Base-by-base conservation (phyloP, 495 filamentous ascomycete species). In the Hypoxylon rickii region DNA sequence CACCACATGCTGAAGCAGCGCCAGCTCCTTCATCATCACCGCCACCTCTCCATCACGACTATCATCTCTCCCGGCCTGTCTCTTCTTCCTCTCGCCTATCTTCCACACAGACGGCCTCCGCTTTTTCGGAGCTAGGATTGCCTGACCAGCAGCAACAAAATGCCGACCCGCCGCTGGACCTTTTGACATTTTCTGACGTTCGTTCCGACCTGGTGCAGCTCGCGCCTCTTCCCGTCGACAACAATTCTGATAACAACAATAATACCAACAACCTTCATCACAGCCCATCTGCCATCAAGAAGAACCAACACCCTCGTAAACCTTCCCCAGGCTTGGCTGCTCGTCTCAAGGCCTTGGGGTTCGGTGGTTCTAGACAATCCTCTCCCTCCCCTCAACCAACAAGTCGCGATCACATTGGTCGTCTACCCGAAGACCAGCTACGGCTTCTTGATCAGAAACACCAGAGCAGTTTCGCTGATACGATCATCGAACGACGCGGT, bases 301-400 rank as follows among this genome's bases (percentile, higher is more conserved):
- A 59, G 17, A 29, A 51, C 34, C 66, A 64, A 51, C 68, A 72
- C 51, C 67, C 73, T 33, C 77, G 83, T 52, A 83, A 83, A 64
- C 81, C 82, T 2, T 89, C 87, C 20, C 87, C 89, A 34, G 88
- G 87, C 17, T 77, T 92, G 16, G 86, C 88, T 55, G 89, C 87
- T 42, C 86, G 89, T 70, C 82, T 92, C 49, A 89, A 88, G 65
- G 78, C 86, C 32, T 73, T 92, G 36, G 85, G 88, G 64, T 75
- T 86, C 69, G 75, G 79, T 51, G 65, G 77, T 12, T 29, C 65
- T 4, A 68, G 70, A 41, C 73, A 75, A 71, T 74, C 77, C 26
- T 50, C 68, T 15, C 61, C 68, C 51, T 74, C 64, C 48, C 70
- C 68, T 13, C 70, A 66, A 17, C 68, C 65, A 40, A 58, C 52